A percentile compares a stretch with the other conserved stretches of the same genome.
Evolutionary conservation across 495 filamentous ascomycete species (phyloP).

Genomic region (Polyplosphaeria fusca): DNA sequence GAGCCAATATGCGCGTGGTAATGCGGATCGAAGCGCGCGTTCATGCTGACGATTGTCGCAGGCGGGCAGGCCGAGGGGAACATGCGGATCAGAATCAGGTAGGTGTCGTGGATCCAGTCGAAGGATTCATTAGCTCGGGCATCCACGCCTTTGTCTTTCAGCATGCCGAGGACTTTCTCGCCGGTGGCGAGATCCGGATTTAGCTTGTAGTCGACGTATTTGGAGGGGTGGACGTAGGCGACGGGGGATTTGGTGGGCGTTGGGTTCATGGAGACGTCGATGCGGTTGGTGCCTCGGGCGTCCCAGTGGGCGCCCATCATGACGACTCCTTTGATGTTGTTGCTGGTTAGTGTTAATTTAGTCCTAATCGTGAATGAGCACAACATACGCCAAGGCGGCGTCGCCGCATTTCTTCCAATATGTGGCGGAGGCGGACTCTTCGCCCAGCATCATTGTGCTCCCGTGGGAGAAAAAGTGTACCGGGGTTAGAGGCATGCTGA

Average conservation of each 20-base stretch:
- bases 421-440: conserved; percentile 53
- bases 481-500: conserved; percentile 46
- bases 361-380: no score
- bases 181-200: conserved; percentile 53
- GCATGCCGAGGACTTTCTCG: conserved; percentile 46
- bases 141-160: conserved; percentile 51
- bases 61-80: conserved; percentile 57
- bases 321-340: conserved; percentile 56
- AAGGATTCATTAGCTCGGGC: conserved; percentile 49
- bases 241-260: conserved; percentile 55
- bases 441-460: conserved; percentile 65
- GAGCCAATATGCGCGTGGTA: conserved; percentile 56
- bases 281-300: conserved; percentile 42
- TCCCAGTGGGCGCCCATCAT: conserved; percentile 69
- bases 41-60: conserved; percentile 56
- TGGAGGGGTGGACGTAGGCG: conserved; percentile 56
- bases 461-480: conserved; percentile 68
- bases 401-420: conserved; percentile 64
- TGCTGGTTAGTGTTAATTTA: no score
- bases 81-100: conserved; percentile 62
- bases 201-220: conserved; percentile 56
- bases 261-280: conserved; percentile 57
- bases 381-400: conserved; percentile 53
- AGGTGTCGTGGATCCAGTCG: conserved; percentile 66
- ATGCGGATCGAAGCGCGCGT: conserved; percentile 59